A percentile compares a stretch with the other conserved stretches of the same genome.
Conservation (phyloP, 148 eudicot species). For the Nepenthes gracilis region DNA sequence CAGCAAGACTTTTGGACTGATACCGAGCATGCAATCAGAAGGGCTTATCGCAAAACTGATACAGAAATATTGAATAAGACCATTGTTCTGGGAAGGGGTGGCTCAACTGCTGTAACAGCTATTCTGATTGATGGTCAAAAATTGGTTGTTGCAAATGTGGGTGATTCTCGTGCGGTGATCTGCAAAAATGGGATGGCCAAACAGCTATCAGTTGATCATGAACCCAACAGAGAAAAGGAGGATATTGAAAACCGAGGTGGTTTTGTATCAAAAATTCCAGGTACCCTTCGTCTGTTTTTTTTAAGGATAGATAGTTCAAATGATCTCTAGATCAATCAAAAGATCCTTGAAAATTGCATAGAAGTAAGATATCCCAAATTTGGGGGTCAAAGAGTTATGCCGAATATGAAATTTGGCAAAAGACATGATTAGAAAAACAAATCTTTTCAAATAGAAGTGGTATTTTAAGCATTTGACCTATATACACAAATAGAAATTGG, state of each 20-base stretch:
- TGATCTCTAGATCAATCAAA: no score
- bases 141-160: slow-evolving; percentile 84
- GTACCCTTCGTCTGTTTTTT: slow-evolving; percentile 16
- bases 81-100: slow-evolving; percentile 68
- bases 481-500: no score
- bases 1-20: slow-evolving; percentile 89
- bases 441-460: not conserved
- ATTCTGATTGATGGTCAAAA: slow-evolving; percentile 73
- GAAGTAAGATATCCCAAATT: no score
- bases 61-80: slow-evolving; percentile 53
- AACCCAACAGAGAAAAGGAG: slow-evolving; percentile 61
- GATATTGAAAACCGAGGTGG: slow-evolving; percentile 75
- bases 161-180: slow-evolving; percentile 85
- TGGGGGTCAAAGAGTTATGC: no score
- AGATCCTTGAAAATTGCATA: no score
- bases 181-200: slow-evolving; percentile 76
- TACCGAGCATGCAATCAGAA: slow-evolving; percentile 54
- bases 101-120: slow-evolving; percentile 94
- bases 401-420: no score
- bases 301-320: no score
- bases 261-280: slow-evolving; percentile 85
- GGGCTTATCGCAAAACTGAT: slow-evolving; percentile 70
- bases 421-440: not conserved
- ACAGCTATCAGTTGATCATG: slow-evolving; percentile 84
- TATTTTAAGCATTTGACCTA: not conserved